These are phyloP conservation scores for Venturia aucupariae DNA, from an alignment of 2,329 filamentous ascomycete species.

Conservation along the genomic window DNA sequence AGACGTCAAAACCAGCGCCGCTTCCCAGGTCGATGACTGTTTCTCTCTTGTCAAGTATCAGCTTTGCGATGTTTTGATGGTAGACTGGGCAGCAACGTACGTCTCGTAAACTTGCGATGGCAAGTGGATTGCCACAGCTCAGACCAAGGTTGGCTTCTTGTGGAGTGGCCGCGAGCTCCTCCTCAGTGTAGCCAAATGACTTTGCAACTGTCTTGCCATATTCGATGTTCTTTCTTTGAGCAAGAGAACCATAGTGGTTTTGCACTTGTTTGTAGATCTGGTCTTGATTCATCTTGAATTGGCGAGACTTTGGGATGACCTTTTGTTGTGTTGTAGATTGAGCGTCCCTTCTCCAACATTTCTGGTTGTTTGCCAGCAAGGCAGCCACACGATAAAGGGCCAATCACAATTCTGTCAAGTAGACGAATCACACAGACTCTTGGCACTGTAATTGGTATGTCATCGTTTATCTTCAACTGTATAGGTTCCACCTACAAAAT, in stretches of 20 bases:
- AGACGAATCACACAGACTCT: neutral
- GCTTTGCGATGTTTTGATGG: neutral
- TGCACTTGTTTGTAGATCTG: conserved; percentile 14
- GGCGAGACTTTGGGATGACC: no score
- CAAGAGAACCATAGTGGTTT: conserved; percentile 13
- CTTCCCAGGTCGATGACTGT: conserved; percentile 49
- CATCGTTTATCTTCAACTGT: neutral
- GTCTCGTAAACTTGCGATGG: conserved; percentile 38
- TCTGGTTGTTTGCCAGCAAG: neutral
- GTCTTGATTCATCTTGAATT: neutral
- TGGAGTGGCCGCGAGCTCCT: conserved; percentile 40
- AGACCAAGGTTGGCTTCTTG: conserved; percentile 43
- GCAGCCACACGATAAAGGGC: neutral
- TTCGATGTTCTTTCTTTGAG: neutral
- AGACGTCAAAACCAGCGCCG: conserved; percentile 50
- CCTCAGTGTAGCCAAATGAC: conserved; percentile 44
- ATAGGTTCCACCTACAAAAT: neutral
- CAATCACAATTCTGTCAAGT: neutral
- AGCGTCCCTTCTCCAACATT: neutral
- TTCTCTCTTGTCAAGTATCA: conserved; percentile 37
- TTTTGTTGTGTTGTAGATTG: no score
- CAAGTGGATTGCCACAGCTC: conserved; percentile 47
- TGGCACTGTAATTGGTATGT: conserved; percentile 4
- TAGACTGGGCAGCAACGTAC: conserved; percentile 22
- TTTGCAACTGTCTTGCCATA: conserved; percentile 31